phyloP scores from a whole-genome alignment of 2,329 filamentous ascomycete genomes.

The Drechslera avenae region DNA sequence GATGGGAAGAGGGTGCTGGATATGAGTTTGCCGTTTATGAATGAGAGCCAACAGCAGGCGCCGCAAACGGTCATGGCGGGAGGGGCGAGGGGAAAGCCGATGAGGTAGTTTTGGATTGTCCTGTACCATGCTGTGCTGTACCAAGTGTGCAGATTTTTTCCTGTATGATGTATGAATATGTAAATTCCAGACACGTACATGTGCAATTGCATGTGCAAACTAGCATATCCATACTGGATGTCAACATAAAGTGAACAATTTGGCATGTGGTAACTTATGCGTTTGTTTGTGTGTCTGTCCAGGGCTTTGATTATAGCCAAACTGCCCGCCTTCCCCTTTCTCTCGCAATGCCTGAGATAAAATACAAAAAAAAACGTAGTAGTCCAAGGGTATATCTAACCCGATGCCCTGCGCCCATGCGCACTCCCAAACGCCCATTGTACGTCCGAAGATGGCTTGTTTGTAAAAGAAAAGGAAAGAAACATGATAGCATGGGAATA shows the following conservation, averaged over 20 bases:
- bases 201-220: no score
- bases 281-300: neutral
- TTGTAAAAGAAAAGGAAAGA: neutral
- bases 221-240: no score
- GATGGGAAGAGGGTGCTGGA: slow-evolving; percentile 54
- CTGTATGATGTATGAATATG: slow-evolving; percentile 2
- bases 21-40: slow-evolving; percentile 33
- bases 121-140: no score
- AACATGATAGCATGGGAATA: neutral
- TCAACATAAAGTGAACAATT: no score
- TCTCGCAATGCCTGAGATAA: neutral
- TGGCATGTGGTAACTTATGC: no score
- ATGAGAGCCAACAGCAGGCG: slow-evolving; percentile 12
- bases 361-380: neutral
- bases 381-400: slow-evolving; percentile 5
- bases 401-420: neutral
- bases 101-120: slow-evolving; percentile 1
- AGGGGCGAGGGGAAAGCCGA: slow-evolving; percentile 18
- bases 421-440: slow-evolving; percentile 5
- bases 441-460: no score
- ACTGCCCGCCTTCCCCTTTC: no score
- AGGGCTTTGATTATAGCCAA: neutral
- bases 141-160: neutral
- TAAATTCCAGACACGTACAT: neutral
- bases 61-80: slow-evolving; percentile 25